Evolutionary conservation across 352 stramenopile genomes (phyloP), one percentile per base, ranked within the genome.

Genomic region (Pythium dissotocum): DNA sequence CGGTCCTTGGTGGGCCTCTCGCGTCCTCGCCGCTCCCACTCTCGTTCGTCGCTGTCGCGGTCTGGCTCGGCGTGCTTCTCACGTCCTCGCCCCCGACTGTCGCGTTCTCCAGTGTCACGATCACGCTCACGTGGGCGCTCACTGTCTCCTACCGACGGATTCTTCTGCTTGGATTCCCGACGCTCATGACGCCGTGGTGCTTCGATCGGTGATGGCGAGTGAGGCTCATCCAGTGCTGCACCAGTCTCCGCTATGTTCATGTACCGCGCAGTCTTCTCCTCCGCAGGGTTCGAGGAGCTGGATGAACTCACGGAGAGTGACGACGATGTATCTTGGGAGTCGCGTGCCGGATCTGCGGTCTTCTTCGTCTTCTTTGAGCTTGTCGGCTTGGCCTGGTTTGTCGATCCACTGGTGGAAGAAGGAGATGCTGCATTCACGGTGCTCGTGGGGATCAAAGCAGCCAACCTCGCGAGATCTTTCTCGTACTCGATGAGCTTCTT

Each of bases 401-500:
- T 38, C 8, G 66, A 58, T 3, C 18, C 13, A 7, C 16, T 40
- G 1, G 32, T 33, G 1, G 12, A 28, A 36, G 21, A 24, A 16
- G 14, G 7, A 16, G 67, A 10, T 16, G 61, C 44, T 16, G 12
- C 33, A 10, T 18, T 57, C 7, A 65, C 28, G 21, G 59, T 16
- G 18, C 59, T 38, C 58, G 48, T 35, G 16, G 60, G 30, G 6
- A 60, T 69, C 38, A 61, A 58, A 46, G 69, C 59, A 1, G 70
- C 51, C 48, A 69, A 44, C 16, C 75, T 76, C 13, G 78, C 77
- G 59, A 87, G 73, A 24, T 90, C 76, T 56, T 89, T 92, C 67
- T 92, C 83, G 70, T 85, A 90, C 65, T 88, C 81, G 28, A 77
- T 54, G 8, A 85, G 49, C 54, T 92, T 88, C 57, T 81, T 87